phyloP scores from a whole-genome alignment of 2,329 filamentous ascomycete species.

The Exophiala sideris region DNA sequence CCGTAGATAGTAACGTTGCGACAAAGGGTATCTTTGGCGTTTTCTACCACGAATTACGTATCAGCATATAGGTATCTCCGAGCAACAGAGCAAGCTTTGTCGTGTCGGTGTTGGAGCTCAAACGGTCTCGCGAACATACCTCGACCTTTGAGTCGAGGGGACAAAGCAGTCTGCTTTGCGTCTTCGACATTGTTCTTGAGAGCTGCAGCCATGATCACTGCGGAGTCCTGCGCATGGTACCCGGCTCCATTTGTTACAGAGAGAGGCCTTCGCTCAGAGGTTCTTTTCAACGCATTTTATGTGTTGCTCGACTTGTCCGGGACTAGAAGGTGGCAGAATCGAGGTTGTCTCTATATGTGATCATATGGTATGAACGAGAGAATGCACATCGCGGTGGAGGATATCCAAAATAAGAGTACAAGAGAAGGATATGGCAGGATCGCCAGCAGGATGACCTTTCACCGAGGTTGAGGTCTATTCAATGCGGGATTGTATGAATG shows the following conservation, averaged over 20 bases:
- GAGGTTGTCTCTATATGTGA: background rate
- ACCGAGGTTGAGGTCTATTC: conserved; percentile 30
- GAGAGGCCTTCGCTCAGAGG: background rate
- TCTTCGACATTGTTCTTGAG: conserved; percentile 44
- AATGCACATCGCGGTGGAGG: conserved; percentile 14
- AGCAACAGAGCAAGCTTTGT: background rate
- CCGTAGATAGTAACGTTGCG: conserved; percentile 92
- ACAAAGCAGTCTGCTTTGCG: conserved; percentile 43
- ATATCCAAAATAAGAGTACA: conserved; percentile 21
- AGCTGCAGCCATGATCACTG: conserved; percentile 40
- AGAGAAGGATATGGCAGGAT: conserved; percentile 22
- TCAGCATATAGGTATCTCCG: conserved; percentile 2
- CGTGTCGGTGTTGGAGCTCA: background rate
- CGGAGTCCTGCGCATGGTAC: conserved; percentile 17
- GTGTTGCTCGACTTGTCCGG: background rate
- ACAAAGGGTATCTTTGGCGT: conserved; percentile 82
- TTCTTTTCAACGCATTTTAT: conserved; percentile 5
- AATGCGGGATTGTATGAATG: conserved; percentile 1
- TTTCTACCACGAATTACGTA: conserved; percentile 50
- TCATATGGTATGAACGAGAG: conserved; percentile 4
- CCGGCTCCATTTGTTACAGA: conserved; percentile 19
- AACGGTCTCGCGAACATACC: conserved; percentile 36
- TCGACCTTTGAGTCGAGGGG: conserved; percentile 48
- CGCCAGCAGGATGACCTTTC: conserved; percentile 1
- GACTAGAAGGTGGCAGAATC: background rate